Evolutionary conservation across 306 rosid species (phyloP).

Genomic region (Nissolia schottii): DNA sequence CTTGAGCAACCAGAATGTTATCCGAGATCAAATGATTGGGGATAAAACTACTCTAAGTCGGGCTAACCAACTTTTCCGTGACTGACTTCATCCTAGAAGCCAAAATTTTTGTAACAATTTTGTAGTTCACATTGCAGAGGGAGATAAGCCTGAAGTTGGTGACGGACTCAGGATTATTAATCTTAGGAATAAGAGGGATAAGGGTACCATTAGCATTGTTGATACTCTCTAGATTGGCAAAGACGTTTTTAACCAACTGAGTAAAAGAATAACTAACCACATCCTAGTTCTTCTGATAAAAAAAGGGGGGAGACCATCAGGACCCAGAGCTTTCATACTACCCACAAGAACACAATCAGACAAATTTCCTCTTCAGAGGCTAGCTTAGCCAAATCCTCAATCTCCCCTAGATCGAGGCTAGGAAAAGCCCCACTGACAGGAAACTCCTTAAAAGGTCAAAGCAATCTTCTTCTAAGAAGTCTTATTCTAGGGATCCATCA

Average conservation of each 20-base stretch:
- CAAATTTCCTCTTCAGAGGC: too few species aligned
- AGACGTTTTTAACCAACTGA: not conserved
- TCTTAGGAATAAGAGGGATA: not conserved
- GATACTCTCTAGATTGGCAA: too few species aligned
- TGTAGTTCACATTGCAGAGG: not conserved
- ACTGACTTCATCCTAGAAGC: not conserved
- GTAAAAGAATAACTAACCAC: not conserved
- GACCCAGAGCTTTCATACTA: not conserved
- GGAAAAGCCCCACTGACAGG: not conserved
- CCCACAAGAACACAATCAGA: not conserved
- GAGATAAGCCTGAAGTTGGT: not conserved
- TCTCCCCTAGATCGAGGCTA: not conserved
- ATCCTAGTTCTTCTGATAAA: not conserved
- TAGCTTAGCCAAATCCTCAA: not conserved
- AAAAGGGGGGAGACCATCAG: not conserved
- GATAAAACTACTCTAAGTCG: not conserved
- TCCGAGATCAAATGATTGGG: not conserved
- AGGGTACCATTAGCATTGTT: not conserved
- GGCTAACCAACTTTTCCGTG: not conserved
- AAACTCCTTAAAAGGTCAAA: too few species aligned
- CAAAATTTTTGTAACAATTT: not conserved
- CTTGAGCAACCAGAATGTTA: not conserved
- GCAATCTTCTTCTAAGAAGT: too few species aligned
- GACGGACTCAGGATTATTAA: not conserved
- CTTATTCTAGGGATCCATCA: too few species aligned